These are phyloP conservation scores for Diaporthe sp. DNA, from an alignment of 2,329 filamentous ascomycete genomes.

Conservation along the genomic window DNA sequence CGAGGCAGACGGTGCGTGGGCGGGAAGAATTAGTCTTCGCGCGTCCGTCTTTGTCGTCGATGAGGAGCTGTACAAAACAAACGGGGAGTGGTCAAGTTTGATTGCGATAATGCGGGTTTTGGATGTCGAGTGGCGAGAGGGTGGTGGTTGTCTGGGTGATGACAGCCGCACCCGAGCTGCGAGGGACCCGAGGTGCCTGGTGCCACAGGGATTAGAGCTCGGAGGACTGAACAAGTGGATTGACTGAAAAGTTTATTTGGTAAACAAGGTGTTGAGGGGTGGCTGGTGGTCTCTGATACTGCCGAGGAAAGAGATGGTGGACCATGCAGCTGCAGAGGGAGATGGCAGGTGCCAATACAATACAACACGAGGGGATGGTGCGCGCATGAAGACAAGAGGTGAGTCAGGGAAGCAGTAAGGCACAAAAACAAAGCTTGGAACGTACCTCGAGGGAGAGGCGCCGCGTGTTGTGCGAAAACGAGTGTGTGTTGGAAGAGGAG, in stretches of 20 bases:
- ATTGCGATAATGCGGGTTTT: constrained; percentile 25
- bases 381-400: not conserved
- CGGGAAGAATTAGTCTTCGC: not conserved
- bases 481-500: constrained; percentile 9
- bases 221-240: constrained; percentile 21
- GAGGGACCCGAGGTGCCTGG: constrained; percentile 31
- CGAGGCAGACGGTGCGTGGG: not conserved
- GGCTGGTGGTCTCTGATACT: not conserved
- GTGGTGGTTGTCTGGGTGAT: constrained; percentile 40
- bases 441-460: constrained; percentile 21
- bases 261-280: constrained; percentile 23
- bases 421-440: constrained; percentile 5
- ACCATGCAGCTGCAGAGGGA: constrained; percentile 6
- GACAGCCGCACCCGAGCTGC: constrained; percentile 20
- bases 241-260: constrained; percentile 29
- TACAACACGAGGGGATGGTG: not conserved
- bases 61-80: constrained; percentile 24
- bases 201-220: constrained; percentile 37
- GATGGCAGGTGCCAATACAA: constrained; percentile 27
- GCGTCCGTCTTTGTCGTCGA: constrained; percentile 16
- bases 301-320: constrained; percentile 27
- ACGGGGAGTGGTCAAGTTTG: constrained; percentile 8
- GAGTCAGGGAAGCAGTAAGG: not conserved
- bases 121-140: constrained; percentile 22
- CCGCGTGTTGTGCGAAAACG: constrained; percentile 15